Evolutionary conservation across 2,329 filamentous ascomycete species (phyloP).

Genomic region (Trichothecium sympodiale): DNA sequence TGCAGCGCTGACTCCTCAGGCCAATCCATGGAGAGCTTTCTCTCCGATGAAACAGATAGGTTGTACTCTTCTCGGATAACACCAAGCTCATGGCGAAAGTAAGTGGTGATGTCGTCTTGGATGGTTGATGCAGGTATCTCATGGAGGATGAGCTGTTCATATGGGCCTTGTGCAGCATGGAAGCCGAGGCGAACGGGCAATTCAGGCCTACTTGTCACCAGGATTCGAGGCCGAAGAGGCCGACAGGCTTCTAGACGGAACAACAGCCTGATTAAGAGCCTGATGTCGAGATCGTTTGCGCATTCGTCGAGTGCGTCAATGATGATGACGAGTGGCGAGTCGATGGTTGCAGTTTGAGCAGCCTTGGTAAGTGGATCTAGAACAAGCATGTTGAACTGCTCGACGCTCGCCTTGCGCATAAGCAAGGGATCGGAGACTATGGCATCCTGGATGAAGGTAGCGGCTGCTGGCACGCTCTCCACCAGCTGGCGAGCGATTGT

Average conservation of each 20-base stretch:
- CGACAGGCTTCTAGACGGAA: conserved; percentile 4
- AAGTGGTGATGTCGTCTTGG: no score
- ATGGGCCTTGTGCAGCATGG: conserved; percentile 9
- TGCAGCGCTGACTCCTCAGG: conserved; percentile 3
- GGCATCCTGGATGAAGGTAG: conserved; percentile 12
- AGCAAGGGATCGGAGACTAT: conserved; percentile 20
- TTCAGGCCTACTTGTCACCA: conserved; percentile 32
- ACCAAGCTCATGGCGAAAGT: no score
- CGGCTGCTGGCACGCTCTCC: conserved; percentile 14
- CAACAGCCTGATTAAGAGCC: conserved; percentile 15
- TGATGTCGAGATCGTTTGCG: conserved; percentile 15
- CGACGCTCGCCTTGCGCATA: conserved; percentile 12
- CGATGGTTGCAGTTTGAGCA: no score
- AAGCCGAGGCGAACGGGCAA: conserved; percentile 25
- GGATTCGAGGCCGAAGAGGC: conserved; percentile 17
- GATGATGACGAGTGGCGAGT: conserved; percentile 14
- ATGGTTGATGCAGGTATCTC: no score
- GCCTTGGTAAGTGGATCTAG: conserved; percentile 16
- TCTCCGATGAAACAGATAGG: no score
- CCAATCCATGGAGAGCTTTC: conserved; percentile 8
- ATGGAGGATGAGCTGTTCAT: conserved; percentile 8
- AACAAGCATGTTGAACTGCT: conserved; percentile 31
- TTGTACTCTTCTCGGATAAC: no score
- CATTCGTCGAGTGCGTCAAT: conserved; percentile 22
- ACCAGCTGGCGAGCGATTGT: conserved; percentile 26